Percentiles rank a stretch among this genome's conserved stretches.
These are phyloP conservation scores for Aspergillus brunneoviolaceus DNA, from an alignment of 2,329 filamentous ascomycete species.

Conservation along the genomic window DNA sequence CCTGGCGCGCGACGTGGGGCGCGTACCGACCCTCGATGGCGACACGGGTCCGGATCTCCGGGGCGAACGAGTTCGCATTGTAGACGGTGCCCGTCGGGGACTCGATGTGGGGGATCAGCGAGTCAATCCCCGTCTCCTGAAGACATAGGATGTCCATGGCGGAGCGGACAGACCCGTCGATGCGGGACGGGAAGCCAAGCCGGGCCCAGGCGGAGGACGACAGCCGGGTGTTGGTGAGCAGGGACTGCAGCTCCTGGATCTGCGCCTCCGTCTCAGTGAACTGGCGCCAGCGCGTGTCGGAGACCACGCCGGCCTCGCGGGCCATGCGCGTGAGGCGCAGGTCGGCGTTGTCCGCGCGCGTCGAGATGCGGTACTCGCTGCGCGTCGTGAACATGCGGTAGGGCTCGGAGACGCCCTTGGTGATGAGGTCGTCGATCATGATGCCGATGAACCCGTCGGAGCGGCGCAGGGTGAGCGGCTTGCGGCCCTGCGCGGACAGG, in stretches of 20 bases:
- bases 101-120: slow-evolving; percentile 57
- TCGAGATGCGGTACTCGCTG: slow-evolving; percentile 91
- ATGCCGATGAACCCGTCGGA: slow-evolving; percentile 95
- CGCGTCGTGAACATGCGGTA: slow-evolving; percentile 98
- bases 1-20: slow-evolving; percentile 77
- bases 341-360: slow-evolving; percentile 92
- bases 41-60: slow-evolving; percentile 66
- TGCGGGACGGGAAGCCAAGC: slow-evolving; percentile 67
- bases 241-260: slow-evolving; percentile 63
- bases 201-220: slow-evolving; percentile 66
- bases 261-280: slow-evolving; percentile 66
- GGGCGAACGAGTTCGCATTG: slow-evolving; percentile 52
- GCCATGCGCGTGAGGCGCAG: slow-evolving; percentile 78
- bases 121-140: slow-evolving; percentile 57
- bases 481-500: slow-evolving; percentile 66
- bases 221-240: slow-evolving; percentile 60
- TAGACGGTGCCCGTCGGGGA: slow-evolving; percentile 30
- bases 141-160: slow-evolving; percentile 79
- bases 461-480: slow-evolving; percentile 68
- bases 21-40: slow-evolving; percentile 82
- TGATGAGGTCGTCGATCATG: slow-evolving; percentile 97
- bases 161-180: slow-evolving; percentile 65
- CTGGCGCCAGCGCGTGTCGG: slow-evolving; percentile 72
- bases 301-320: slow-evolving; percentile 71
- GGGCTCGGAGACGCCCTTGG: slow-evolving; percentile 93